Base-by-base conservation (phyloP, 371 early-diverging fungal genomes). In the Mucor plumbeus region DNA sequence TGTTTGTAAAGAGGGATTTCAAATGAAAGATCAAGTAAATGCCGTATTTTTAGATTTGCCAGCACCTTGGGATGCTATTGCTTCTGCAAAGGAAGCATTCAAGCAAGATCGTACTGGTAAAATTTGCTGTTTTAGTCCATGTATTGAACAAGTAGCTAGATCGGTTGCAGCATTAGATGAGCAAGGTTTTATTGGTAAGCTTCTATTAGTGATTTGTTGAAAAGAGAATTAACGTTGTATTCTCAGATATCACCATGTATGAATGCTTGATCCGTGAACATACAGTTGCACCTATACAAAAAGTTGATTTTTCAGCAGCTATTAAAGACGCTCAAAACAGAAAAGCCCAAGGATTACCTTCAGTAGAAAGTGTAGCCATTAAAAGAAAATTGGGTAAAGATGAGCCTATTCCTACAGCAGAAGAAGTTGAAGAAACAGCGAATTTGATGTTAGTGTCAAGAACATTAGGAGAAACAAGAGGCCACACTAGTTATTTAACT, bases 21-120 rank as follows among this genome's bases (percentile, higher is more conserved):
- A 85, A 11, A 63, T 95, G 53, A 71, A 76, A 13, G 79, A 91
- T 75, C 66, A 73, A 36, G 96, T 92, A 0, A 90, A 92, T 69
- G 95, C 97, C 8, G 97, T 97, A 26, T 98, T 98, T 74, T 83
- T 98, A 63, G 99, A 98, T 84, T 80, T 98, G 65, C 99, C 99
- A 9, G 92, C 95, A 15, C 99, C 99, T 33, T 98, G 99, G 98
- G 94, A 95, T 14, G 97, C 96, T 0, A 83, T 98, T 44, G 86
- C 78, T 1, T 77, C 90, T 2, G 95, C 97, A 10, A 95, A 94
- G 72, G 76, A 78, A 55, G 91, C 96, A 0, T 90, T 98, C 63
- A 88, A 92, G 65, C 87, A 88, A 70, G 83, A 89, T 62, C 80
- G 86, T 14, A 87, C 91, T 19, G 95, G 95, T 33, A 83, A 91